These are phyloP conservation scores for Lentinula raphanica DNA, from an alignment of 768 basidiomycete genomes.

Conservation along the genomic window DNA sequence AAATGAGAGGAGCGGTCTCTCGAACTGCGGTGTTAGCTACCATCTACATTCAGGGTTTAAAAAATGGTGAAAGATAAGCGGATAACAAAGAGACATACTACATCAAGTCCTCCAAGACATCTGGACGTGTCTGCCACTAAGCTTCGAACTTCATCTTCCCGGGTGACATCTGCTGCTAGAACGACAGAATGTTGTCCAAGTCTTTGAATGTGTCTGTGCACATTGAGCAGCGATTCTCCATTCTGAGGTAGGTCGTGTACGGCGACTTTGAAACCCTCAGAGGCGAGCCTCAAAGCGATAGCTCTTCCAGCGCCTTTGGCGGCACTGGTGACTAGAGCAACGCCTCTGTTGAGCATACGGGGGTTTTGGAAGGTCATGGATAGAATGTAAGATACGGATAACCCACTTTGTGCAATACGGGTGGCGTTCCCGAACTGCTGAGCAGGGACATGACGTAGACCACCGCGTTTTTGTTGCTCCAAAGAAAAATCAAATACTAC, in stretches of 20 bases:
- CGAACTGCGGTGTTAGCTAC: slow-evolving; percentile 18
- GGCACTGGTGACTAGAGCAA: slow-evolving; percentile 35
- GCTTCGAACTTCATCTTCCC: slow-evolving; percentile 23
- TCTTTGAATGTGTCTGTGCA: neutral
- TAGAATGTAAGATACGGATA: neutral
- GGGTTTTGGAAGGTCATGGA: neutral
- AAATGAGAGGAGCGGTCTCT: neutral
- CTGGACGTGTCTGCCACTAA: slow-evolving; percentile 21
- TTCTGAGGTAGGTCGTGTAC: slow-evolving; percentile 25
- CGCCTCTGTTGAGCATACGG: slow-evolving; percentile 9
- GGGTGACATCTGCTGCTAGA: slow-evolving; percentile 20
- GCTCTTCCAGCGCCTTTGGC: slow-evolving; percentile 35
- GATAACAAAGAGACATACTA: slow-evolving; percentile 17
- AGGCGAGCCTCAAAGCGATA: slow-evolving; percentile 32
- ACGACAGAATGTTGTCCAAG: neutral
- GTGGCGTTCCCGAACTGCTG: neutral
- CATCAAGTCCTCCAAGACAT: slow-evolving; percentile 23
- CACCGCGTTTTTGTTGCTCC: neutral
- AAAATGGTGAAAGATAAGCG: too few relatives aligned
- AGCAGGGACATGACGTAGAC: neutral
- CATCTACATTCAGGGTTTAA: slow-evolving; percentile 3
- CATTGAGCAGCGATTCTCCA: neutral
- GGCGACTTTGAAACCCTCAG: slow-evolving; percentile 32
- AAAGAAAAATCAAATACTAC: neutral
- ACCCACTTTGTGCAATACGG: neutral